Base-by-base conservation (phyloP, 441 rosid genomes). In the Pelargonium cotyledonis region DNA sequence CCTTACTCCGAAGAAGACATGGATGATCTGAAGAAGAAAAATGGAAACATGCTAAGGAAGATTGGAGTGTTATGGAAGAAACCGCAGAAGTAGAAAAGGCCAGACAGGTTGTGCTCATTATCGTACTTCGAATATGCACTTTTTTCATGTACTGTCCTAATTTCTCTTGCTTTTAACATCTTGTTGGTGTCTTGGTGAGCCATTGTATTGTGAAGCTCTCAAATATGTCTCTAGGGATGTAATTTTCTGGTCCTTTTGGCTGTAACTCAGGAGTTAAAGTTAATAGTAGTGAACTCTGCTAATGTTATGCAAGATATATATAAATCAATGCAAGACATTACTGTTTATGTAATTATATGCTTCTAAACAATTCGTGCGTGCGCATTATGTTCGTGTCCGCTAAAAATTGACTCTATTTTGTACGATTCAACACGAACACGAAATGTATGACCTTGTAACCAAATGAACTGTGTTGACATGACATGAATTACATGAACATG, bases 1-100 rank as follows among this genome's bases (percentile, higher is more conserved):
- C 90, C 89, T 9, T 89, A 75, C 74, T 23, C 86, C 3, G 86
- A 85, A 64, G 76, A 75, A 3, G 86, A 85, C 0, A 82, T 81
- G 49, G 91, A 82, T 3, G 65, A 62, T 62, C 40, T 29, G 40
- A 62, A 62, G 38, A 62, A 62, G 65, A 62, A 62, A 62, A 62
- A 62, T 62, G 29, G 65, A 38, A 62, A 62, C 65, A 62, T 62
- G 65, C 65, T 62, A 12, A 62, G 23, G 65, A 62, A 26, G 40
- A 62, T 62, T 62, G 65, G 65, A 23, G 16, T 23, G 21, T 62
- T 62, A 21, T 62, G 65, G 65, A 62, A 62, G 65, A 73, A 75
- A 5, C 61, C 61, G 19, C 61, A 55, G 23, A 55, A 55, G 61
- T 55, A 55, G 19, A 6, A 55, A 18, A 15, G 19, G 61, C 61